Base-by-base conservation (phyloP, 441 rosid genomes). In the Capsella rubella region DNA sequence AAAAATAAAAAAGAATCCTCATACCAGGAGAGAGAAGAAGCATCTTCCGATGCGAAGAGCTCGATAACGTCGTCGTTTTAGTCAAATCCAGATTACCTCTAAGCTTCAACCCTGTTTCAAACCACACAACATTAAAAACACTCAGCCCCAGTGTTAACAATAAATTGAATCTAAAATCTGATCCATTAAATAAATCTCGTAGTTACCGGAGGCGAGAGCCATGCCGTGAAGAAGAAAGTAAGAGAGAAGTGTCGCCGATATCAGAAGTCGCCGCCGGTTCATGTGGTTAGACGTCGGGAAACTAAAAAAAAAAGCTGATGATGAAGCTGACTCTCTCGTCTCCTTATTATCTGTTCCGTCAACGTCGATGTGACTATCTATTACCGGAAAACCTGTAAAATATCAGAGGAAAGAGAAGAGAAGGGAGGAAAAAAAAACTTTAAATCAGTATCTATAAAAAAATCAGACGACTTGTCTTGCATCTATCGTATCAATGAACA, bases 31-130 rank as follows among this genome's bases (percentile, higher is more conserved):
- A 75, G 55, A 53, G 74, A 61, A 13, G 80, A 45, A 84, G 84
- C 43, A 87, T 80, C 64, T 84, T 90, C 73, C 93, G 89, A 67
- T 87, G 87, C 6, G 69, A 40, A 46, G 59, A 21, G 1, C 75
- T 37, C 14, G 56, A 18, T 47, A 14, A 62, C 69, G 54, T 31
- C 76, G 62, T 46, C 68, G 63, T 45, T 34, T 66, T 31, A 18
- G 42, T 74, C 49, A 14, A 67, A 10, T 45, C 31, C 52, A 25
- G 21, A 47, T 77, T 51, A 65, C 47, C 73, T 53, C 61, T 46
- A 66, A 59, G 6, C 25, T 76, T 56, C 57, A 43, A 42, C 25
- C 54, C 73, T 72, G 67, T 18, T 75, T 60, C 74, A 52, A 72
- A 16, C 25, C 51, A 16, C 4, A 1, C 15, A 1, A 46, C 53